A percentile compares a stretch with the other conserved stretches of the same genome.
Conservation (phyloP, 495 filamentous ascomycete species). For the Acidomyces sp. region DNA sequence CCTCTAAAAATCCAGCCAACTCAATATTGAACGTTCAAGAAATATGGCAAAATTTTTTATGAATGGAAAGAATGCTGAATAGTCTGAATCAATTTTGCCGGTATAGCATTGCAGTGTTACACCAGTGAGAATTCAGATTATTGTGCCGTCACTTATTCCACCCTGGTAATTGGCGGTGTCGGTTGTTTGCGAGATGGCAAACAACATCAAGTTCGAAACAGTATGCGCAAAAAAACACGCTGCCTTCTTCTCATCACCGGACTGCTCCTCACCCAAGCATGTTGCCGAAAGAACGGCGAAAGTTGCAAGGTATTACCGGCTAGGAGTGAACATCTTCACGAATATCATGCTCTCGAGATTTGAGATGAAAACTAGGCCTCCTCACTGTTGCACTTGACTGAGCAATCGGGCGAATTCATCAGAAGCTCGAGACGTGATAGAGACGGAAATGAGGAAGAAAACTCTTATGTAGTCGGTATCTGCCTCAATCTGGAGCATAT, state of each 20-base stretch:
- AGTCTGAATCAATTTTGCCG: too few species aligned
- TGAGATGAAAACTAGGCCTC: not conserved
- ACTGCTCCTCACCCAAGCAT: not conserved
- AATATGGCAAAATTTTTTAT: not conserved
- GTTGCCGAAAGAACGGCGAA: slow-evolving; percentile 1
- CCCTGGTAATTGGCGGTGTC: not conserved
- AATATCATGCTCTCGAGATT: slow-evolving; percentile 6
- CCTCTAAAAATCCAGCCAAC: not conserved
- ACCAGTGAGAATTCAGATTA: too few species aligned
- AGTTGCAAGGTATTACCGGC: slow-evolving; percentile 3
- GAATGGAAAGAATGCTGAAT: not conserved
- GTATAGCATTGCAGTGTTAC: too few species aligned
- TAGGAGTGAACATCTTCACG: slow-evolving; percentile 12
- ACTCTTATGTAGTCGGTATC: slow-evolving; percentile 4
- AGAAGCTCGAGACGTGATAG: slow-evolving; percentile 7
- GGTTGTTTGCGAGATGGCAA: not conserved
- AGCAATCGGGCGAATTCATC: slow-evolving; percentile 1
- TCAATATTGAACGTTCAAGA: not conserved
- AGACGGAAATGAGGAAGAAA: slow-evolving; percentile 11
- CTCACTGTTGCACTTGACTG: not conserved
- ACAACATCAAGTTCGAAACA: slow-evolving; percentile 1
- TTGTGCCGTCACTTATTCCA: not conserved
- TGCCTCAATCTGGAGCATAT: slow-evolving; percentile 4
- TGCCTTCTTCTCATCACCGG: slow-evolving; percentile 9
- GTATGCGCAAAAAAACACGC: slow-evolving; percentile 10